A percentile compares a stretch with the other conserved stretches of the same genome.
These are phyloP conservation scores for Chlorella vulgaris DNA, from an alignment of 139 green algal species.

Conservation along the genomic window DNA sequence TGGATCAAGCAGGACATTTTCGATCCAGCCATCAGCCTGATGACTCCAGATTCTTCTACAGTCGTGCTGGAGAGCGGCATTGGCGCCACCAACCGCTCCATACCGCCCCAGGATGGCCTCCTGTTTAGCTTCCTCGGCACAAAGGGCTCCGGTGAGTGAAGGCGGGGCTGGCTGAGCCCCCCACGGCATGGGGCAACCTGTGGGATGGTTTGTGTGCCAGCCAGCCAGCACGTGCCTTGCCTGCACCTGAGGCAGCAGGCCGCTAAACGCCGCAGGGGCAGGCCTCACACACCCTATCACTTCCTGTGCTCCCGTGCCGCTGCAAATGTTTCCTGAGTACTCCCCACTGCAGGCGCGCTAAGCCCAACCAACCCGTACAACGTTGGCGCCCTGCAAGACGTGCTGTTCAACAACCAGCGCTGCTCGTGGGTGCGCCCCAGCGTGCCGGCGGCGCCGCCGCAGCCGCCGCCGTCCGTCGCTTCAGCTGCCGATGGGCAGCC, in stretches of 20 bases:
- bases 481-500: background rate
- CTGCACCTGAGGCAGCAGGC: background rate
- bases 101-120: background rate
- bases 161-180: background rate
- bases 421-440: conserved; percentile 38
- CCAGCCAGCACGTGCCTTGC: too few relatives aligned
- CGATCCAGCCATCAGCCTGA: conserved; percentile 8
- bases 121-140: conserved; percentile 42
- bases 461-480: background rate
- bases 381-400: conserved; percentile 8
- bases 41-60: conserved; percentile 5
- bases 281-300: too few relatives aligned
- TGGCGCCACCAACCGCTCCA: conserved; percentile 1
- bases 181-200: too few relatives aligned
- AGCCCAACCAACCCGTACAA: conserved; percentile 50
- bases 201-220: background rate
- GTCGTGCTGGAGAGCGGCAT: background rate
- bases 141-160: conserved; percentile 19
- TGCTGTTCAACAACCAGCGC: conserved; percentile 68
- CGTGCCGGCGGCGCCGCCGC: background rate
- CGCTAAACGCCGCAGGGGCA: background rate
- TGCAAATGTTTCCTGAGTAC: background rate
- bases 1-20: conserved; percentile 25
- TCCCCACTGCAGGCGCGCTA: conserved; percentile 12
- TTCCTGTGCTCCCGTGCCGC: background rate